These are phyloP conservation scores for Eucalyptus camaldulensis DNA, from an alignment of 345 rosid species.

Conservation along the genomic window DNA sequence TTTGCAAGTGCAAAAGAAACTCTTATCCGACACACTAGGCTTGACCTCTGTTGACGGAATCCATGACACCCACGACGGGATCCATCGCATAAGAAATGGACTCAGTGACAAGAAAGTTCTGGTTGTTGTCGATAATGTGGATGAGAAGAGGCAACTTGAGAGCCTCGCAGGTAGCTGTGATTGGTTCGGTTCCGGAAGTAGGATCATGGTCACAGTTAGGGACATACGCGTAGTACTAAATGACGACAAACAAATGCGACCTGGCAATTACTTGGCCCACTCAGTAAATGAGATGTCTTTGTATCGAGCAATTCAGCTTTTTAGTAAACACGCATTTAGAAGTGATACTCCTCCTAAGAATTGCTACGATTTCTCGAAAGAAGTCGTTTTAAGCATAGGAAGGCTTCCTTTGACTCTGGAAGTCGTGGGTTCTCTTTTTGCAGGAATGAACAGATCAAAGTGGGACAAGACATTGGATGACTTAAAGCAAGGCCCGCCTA, in stretches of 20 bases:
- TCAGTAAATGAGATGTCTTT: too few relatives aligned
- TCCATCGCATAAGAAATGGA: accelerated
- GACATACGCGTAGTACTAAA: accelerated
- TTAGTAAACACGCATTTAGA: too few relatives aligned
- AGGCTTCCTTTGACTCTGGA: too few relatives aligned
- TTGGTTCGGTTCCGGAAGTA: too few relatives aligned
- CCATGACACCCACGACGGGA: accelerated
- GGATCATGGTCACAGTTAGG: too few relatives aligned
- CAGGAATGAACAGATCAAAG: accelerated
- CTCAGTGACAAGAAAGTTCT: neutral
- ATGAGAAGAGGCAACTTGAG: neutral
- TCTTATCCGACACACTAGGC: accelerated
- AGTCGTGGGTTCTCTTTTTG: too few relatives aligned
- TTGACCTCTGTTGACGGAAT: accelerated
- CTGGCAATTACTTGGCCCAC: too few relatives aligned
- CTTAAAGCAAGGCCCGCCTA: too few relatives aligned
- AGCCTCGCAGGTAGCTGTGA: neutral
- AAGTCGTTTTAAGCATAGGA: too few relatives aligned
- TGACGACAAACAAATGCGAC: too few relatives aligned
- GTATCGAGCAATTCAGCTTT: accelerated
- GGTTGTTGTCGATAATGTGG: neutral
- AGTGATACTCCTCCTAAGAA: accelerated
- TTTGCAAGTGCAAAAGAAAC: neutral
- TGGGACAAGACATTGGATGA: too few relatives aligned
- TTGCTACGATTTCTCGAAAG: too few relatives aligned